These are phyloP conservation scores for Clarireedia homoeocarpa DNA, from an alignment of 2,329 filamentous ascomycete genomes.

Conservation along the genomic window DNA sequence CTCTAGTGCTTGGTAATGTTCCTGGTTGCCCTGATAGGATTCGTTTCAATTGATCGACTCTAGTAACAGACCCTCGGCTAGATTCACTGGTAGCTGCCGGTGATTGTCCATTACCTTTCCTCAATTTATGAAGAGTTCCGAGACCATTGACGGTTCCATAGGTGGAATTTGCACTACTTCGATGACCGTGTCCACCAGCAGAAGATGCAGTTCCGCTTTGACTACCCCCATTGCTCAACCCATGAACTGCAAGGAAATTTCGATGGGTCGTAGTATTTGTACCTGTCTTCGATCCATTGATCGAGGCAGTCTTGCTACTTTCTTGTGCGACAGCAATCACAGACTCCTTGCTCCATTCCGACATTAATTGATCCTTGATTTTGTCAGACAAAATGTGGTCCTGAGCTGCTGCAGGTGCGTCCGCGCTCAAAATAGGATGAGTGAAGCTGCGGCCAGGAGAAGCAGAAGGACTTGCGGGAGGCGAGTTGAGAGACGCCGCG, in stretches of 20 bases:
- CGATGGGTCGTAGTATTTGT: constrained; percentile 40
- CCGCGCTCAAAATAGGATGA: constrained; percentile 50
- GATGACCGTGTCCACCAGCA: constrained; percentile 30
- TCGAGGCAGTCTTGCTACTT: constrained; percentile 62
- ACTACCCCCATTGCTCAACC: constrained; percentile 35
- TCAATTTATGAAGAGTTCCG: constrained; percentile 36
- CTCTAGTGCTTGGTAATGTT: constrained; percentile 31
- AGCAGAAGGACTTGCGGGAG: constrained; percentile 59
- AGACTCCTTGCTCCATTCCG: constrained; percentile 71
- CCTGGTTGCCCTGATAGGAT: constrained; percentile 46
- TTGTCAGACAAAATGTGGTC: constrained; percentile 54
- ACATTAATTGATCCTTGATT: constrained; percentile 68
- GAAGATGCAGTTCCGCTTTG: constrained; percentile 36
- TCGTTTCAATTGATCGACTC: constrained; percentile 57
- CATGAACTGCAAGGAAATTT: constrained; percentile 52
- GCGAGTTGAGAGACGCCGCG: constrained; percentile 50
- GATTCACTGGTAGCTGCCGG: constrained; percentile 34
- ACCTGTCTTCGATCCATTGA: constrained; percentile 66
- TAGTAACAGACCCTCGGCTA: constrained; percentile 45
- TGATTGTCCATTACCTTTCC: constrained; percentile 48
- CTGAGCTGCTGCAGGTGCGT: constrained; percentile 33
- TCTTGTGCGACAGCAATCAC: constrained; percentile 63
- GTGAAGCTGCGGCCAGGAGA: constrained; percentile 60
- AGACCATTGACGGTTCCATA: constrained; percentile 27
- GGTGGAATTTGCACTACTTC: constrained; percentile 24